phyloP scores from a whole-genome alignment of 2,329 filamentous ascomycete genomes.

The Diaporthe amygdali region DNA sequence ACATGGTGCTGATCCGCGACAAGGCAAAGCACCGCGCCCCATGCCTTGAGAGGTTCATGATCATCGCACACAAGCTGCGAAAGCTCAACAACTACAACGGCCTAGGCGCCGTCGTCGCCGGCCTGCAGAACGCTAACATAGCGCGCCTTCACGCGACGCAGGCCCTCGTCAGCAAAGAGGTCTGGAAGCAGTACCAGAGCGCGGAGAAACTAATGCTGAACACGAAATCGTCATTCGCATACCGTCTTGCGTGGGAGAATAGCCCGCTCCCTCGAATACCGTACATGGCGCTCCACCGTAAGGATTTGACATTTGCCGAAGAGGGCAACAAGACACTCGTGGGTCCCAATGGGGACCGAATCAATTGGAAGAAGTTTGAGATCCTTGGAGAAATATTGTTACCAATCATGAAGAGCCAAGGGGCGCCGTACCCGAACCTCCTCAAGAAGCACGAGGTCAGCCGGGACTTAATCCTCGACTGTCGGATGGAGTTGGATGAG shows the following conservation, averaged over 20 bases:
- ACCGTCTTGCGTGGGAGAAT: slow-evolving; percentile 97
- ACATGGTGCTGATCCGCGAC: slow-evolving; percentile 86
- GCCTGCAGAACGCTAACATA: slow-evolving; percentile 86
- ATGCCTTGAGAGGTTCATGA: slow-evolving; percentile 96
- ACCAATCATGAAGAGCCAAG: slow-evolving; percentile 90
- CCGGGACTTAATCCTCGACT: slow-evolving; percentile 79
- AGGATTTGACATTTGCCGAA: slow-evolving; percentile 90
- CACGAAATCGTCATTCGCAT: slow-evolving; percentile 90
- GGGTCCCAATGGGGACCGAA: slow-evolving; percentile 71
- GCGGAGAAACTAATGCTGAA: slow-evolving; percentile 92
- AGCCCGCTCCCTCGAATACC: slow-evolving; percentile 89
- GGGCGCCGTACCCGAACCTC: slow-evolving; percentile 78
- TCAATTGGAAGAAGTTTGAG: slow-evolving; percentile 99
- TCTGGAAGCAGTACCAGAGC: slow-evolving; percentile 85
- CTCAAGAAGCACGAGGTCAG: slow-evolving; percentile 68
- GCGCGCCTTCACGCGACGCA: slow-evolving; percentile 83
- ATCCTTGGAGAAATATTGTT: slow-evolving; percentile 91
- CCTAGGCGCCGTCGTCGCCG: slow-evolving; percentile 90
- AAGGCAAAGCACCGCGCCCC: slow-evolving; percentile 94
- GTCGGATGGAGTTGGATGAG: slow-evolving; percentile 81
- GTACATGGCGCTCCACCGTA: slow-evolving; percentile 86
- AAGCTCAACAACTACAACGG: slow-evolving; percentile 97
- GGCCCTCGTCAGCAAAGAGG: slow-evolving; percentile 72
- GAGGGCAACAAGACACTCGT: slow-evolving; percentile 92
- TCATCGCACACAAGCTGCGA: slow-evolving; percentile 82